Evolutionary conservation across 202 grass and related monocot species (phyloP).

Genomic region (Bolboschoenoplectus hybrid): DNA sequence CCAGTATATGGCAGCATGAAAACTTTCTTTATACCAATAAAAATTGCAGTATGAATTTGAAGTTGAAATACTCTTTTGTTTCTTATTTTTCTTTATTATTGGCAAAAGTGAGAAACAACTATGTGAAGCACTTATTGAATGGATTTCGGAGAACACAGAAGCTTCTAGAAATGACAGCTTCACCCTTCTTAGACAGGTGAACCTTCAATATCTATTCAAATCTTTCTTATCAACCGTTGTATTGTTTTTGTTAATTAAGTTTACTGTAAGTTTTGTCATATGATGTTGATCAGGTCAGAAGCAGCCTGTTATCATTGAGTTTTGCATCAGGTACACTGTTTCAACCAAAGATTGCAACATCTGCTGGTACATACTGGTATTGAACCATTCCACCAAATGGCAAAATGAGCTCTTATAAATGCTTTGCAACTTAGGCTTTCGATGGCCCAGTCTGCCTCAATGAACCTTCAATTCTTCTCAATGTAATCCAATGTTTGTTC

Average conservation of each 20-base stretch:
- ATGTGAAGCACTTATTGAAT: constrained; percentile 27
- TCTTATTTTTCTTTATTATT: constrained; percentile 8
- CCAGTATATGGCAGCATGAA: constrained; percentile 7
- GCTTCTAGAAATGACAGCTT: constrained; percentile 17
- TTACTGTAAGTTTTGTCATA: not conserved
- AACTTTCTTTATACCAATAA: constrained; percentile 1
- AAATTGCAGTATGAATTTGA: not conserved
- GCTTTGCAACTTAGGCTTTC: not conserved
- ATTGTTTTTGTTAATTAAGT: not conserved
- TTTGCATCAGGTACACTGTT: constrained; percentile 24
- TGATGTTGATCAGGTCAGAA: constrained; percentile 25
- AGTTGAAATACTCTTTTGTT: constrained; percentile 26
- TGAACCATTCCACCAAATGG: not conserved
- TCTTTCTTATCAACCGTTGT: not conserved
- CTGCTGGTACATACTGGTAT: not conserved
- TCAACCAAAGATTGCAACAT: not conserved
- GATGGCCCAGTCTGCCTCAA: not conserved
- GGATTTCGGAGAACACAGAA: constrained; percentile 8
- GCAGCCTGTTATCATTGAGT: constrained; percentile 26
- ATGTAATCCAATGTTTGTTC: constrained; percentile 10
- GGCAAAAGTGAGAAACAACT: constrained; percentile 25
- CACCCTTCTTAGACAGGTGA: constrained; percentile 17
- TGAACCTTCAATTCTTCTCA: not conserved
- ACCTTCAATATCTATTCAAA: constrained; percentile 12
- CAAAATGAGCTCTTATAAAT: not conserved